These are phyloP conservation scores for Cyberlindnera suaveolens DNA, from an alignment of 805 yeast genomes.

Conservation along the genomic window DNA sequence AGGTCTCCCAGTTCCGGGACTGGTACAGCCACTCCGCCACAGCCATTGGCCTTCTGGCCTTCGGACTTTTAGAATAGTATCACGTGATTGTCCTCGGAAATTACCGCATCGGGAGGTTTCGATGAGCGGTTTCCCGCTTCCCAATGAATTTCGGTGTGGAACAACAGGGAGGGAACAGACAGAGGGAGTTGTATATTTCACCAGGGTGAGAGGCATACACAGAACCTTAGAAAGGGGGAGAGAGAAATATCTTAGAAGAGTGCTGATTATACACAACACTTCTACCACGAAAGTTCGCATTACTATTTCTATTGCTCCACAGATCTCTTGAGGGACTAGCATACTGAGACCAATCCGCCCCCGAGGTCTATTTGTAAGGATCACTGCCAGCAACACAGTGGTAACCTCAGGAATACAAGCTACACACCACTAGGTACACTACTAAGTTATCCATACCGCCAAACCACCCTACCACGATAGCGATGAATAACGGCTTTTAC, in stretches of 20 bases:
- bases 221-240: background rate
- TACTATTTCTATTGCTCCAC: too few species aligned
- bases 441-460: too few species aligned
- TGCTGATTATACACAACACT: too few species aligned
- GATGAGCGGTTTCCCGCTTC: constrained; percentile 1
- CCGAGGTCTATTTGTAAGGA: too few species aligned
- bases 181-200: background rate
- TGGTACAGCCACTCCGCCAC: background rate
- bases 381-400: too few species aligned
- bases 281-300: too few species aligned
- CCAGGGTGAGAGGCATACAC: background rate
- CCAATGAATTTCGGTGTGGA: background rate
- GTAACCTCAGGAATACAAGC: too few species aligned
- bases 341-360: too few species aligned
- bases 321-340: too few species aligned
- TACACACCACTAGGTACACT: too few species aligned
- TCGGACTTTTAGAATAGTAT: background rate
- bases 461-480: background rate
- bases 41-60: constrained; percentile 1
- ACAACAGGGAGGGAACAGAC: background rate
- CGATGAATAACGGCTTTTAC: constrained; percentile 18
- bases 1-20: background rate
- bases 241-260: too few species aligned
- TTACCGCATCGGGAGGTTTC: background rate
- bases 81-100: background rate